Conservation (phyloP, 176 grass and related monocot genomes). For the Musa itinerans region DNA sequence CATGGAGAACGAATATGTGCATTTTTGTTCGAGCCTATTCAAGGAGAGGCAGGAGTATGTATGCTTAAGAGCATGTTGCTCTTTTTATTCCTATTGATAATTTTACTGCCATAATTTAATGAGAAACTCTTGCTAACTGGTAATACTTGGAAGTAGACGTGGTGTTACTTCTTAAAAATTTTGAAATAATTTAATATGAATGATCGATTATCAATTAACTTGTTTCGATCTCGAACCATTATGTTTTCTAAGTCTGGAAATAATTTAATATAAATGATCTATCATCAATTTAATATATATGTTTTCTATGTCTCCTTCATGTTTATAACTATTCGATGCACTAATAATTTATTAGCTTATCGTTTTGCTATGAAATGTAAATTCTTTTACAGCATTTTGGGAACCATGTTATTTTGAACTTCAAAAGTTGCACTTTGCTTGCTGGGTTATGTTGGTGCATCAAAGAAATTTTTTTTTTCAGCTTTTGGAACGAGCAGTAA, state of each 20-base stretch:
- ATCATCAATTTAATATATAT: not conserved
- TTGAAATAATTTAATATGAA: not conserved
- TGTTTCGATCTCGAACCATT: not conserved
- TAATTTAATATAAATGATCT: not conserved
- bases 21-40: conserved; percentile 97
- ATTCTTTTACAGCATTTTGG: too few species aligned
- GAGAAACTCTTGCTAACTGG: not conserved
- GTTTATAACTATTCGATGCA: not conserved
- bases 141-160: not conserved
- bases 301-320: not conserved
- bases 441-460: too few species aligned
- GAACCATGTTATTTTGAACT: too few species aligned
- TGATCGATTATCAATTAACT: not conserved
- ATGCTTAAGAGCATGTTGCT: conserved; percentile 14
- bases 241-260: not conserved
- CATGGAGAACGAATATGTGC: conserved; percentile 66
- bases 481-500: too few species aligned
- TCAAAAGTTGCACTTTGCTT: too few species aligned
- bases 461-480: too few species aligned
- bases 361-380: too few species aligned
- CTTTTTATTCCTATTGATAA: not conserved
- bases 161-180: not conserved
- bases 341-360: too few species aligned
- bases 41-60: conserved; percentile 97
- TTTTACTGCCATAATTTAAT: not conserved